These are phyloP conservation scores for Naganishia randhawae DNA, from an alignment of 768 basidiomycete species.

Conservation along the genomic window DNA sequence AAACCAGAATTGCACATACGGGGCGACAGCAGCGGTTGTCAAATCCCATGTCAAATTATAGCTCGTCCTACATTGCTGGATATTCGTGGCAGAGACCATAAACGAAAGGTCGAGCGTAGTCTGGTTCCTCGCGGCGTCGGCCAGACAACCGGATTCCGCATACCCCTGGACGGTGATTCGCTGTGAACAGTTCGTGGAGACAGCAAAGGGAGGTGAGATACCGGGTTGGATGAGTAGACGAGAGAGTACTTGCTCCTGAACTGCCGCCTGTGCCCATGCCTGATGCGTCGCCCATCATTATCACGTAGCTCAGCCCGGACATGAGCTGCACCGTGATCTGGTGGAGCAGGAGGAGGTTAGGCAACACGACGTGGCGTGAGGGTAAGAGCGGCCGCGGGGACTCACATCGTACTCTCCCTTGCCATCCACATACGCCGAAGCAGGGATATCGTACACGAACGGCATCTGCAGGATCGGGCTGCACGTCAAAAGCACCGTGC, in stretches of 20 bases:
- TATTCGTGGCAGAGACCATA: constrained; percentile 17
- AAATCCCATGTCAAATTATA: constrained; percentile 23
- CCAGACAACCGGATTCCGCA: constrained; percentile 14
- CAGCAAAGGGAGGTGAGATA: neutral
- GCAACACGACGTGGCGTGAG: neutral
- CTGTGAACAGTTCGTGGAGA: neutral
- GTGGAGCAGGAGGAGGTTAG: neutral
- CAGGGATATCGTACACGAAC: constrained; percentile 30
- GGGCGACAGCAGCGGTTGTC: neutral
- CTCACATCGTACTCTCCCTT: constrained; percentile 25
- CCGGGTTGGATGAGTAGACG: neutral
- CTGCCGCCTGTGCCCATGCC: constrained; percentile 26
- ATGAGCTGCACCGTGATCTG: constrained; percentile 27
- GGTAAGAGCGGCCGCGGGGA: neutral
- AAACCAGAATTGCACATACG: neutral
- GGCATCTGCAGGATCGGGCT: constrained; percentile 29
- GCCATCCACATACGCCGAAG: constrained; percentile 17
- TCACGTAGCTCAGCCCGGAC: constrained; percentile 26
- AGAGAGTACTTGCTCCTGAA: constrained; percentile 14
- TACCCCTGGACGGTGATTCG: constrained; percentile 25
- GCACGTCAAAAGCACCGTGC: neutral
- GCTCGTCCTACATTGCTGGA: constrained; percentile 24
- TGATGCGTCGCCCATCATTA: constrained; percentile 27
- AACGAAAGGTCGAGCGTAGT: constrained; percentile 16
- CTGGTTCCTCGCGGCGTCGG: constrained; percentile 3